Evolutionary conservation across 495 filamentous ascomycete species (phyloP).

Genomic region (Tricharina praecox): DNA sequence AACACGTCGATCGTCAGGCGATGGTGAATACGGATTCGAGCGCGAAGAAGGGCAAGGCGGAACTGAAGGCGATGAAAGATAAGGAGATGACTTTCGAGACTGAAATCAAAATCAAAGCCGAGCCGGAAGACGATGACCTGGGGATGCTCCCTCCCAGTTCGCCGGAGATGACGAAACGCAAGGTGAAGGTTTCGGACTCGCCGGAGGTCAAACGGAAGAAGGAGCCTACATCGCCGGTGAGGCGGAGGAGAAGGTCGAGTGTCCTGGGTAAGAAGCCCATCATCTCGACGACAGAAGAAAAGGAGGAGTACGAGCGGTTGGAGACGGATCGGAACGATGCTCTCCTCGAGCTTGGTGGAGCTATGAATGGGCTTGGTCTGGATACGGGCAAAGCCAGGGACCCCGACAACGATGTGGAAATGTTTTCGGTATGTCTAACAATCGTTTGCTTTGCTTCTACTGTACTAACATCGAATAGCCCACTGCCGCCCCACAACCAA

Average conservation of each 20-base stretch:
- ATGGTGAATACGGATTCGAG: slow-evolving; percentile 18
- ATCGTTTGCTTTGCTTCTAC: too few species aligned
- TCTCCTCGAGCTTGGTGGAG: slow-evolving; percentile 19
- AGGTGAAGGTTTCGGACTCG: neutral
- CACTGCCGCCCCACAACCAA: too few species aligned
- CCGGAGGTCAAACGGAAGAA: slow-evolving; percentile 5
- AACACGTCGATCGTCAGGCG: slow-evolving; percentile 14
- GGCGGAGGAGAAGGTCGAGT: slow-evolving; percentile 8
- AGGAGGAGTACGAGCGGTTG: slow-evolving; percentile 20
- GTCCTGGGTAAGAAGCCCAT: slow-evolving; percentile 4
- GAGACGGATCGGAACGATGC: slow-evolving; percentile 18
- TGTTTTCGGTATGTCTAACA: too few species aligned
- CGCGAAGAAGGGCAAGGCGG: slow-evolving; percentile 16
- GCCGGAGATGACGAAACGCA: slow-evolving; percentile 5
- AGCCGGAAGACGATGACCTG: slow-evolving; percentile 12
- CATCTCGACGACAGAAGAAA: slow-evolving; percentile 12
- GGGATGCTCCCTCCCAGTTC: neutral
- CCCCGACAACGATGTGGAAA: slow-evolving; percentile 13
- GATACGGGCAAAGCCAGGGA: slow-evolving; percentile 5
- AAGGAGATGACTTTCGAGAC: slow-evolving; percentile 19
- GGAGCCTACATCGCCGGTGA: neutral
- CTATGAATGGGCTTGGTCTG: neutral
- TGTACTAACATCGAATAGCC: too few species aligned
- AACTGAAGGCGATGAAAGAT: slow-evolving; percentile 10
- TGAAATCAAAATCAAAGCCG: slow-evolving; percentile 20